Conservation (phyloP, 176 grass and related monocot species). For the Pharus latifolius region DNA sequence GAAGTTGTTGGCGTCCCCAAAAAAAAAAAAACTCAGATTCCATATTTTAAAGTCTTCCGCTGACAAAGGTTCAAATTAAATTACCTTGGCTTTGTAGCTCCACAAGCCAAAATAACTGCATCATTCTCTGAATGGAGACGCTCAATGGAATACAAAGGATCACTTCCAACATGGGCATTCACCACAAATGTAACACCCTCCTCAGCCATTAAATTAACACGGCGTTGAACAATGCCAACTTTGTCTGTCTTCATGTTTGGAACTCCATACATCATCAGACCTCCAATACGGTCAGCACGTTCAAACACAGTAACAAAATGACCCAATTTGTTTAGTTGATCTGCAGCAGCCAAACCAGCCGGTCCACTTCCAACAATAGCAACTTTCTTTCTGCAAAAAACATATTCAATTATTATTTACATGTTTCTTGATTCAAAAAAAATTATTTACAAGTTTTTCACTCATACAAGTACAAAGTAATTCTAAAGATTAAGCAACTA, state of each 20-base stretch:
- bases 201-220: constrained; percentile 40
- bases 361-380: constrained; percentile 59
- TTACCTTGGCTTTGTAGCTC: constrained; percentile 54
- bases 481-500: background rate
- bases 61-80: background rate
- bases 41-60: background rate
- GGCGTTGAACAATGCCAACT: constrained; percentile 32
- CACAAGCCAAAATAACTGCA: constrained; percentile 52
- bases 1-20: no score
- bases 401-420: background rate
- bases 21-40: background rate
- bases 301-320: constrained; percentile 50
- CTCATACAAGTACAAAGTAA: background rate
- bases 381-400: constrained; percentile 43
- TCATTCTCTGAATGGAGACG: constrained; percentile 28
- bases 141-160: constrained; percentile 34
- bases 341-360: constrained; percentile 54
- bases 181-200: constrained; percentile 43
- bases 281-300: constrained; percentile 51
- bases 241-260: constrained; percentile 69
- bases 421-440: no score
- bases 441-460: background rate
- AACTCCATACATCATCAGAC: constrained; percentile 66
- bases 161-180: constrained; percentile 48
- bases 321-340: constrained; percentile 60